phyloP scores from a whole-genome alignment of 2,329 filamentous ascomycete species.

The Cadophora luteo-olivacea region DNA sequence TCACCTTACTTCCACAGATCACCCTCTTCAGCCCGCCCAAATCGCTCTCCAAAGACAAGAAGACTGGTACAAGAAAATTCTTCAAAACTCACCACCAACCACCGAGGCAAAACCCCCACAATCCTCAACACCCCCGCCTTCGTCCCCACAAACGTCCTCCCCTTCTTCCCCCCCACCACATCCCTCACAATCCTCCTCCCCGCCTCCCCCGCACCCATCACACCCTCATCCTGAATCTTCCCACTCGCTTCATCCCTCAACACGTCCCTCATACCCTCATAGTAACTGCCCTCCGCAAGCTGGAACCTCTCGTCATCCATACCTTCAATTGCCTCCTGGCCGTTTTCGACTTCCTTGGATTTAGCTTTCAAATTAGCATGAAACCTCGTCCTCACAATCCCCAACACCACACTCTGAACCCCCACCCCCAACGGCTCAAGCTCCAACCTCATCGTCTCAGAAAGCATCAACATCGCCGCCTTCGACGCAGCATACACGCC shows the following conservation, averaged over 20 bases:
- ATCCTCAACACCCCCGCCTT: background rate
- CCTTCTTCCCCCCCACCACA: background rate
- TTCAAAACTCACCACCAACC: background rate
- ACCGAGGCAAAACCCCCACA: background rate
- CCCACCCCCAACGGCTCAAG: slow-evolving; percentile 29
- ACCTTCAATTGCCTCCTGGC: too few species aligned
- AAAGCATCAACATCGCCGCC: slow-evolving; percentile 22
- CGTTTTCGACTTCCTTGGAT: too few species aligned
- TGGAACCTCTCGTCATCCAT: background rate
- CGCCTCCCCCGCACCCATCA: background rate
- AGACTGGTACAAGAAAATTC: background rate
- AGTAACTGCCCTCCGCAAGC: background rate
- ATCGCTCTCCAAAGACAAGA: background rate
- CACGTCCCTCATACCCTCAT: background rate
- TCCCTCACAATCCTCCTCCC: background rate
- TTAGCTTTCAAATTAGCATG: background rate
- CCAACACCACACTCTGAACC: slow-evolving; percentile 18
- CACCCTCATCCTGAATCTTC: background rate
- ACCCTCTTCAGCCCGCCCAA: too few species aligned
- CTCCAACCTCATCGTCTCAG: slow-evolving; percentile 29
- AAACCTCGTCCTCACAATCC: slow-evolving; percentile 10
- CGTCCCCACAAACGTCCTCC: background rate
- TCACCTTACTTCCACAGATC: background rate
- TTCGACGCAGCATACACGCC: slow-evolving; percentile 30
- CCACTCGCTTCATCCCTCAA: background rate